Conservation (phyloP, 257 asterid genomes). For the Solanum arcanum region DNA sequence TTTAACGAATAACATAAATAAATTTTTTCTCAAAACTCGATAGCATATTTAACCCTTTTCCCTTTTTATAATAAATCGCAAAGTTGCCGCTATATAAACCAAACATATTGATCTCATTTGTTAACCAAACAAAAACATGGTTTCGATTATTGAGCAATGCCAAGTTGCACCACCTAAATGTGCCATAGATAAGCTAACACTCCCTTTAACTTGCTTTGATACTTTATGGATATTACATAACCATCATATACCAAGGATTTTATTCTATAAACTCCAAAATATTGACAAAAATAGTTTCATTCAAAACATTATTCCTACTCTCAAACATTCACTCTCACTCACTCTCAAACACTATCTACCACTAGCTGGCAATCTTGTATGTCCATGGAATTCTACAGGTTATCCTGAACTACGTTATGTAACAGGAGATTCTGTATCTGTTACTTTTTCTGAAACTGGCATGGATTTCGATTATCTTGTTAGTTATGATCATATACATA, state of each 20-base stretch:
- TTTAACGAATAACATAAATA: too few relatives aligned
- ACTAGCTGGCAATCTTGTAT: constrained; percentile 5
- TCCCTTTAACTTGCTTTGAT: constrained; percentile 8
- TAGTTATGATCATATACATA: background rate
- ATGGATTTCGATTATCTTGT: background rate
- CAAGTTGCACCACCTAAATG: constrained; percentile 3
- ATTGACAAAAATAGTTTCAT: background rate
- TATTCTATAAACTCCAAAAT: background rate
- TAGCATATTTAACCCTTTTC: too few relatives aligned
- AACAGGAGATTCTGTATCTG: background rate
- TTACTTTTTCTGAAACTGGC: background rate
- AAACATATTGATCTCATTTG: background rate
- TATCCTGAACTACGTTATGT: background rate
- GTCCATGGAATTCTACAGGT: background rate
- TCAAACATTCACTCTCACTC: constrained; percentile 5
- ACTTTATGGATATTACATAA: background rate
- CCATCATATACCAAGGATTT: background rate
- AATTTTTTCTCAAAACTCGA: too few relatives aligned
- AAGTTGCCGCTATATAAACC: too few relatives aligned
- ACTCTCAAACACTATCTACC: constrained; percentile 11
- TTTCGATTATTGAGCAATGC: background rate
- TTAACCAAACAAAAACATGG: background rate
- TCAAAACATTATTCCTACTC: constrained; percentile 1
- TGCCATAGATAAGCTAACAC: background rate
- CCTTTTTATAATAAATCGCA: too few relatives aligned